phyloP scores from a whole-genome alignment of 306 rosid species.

The Rubus idaeus region DNA sequence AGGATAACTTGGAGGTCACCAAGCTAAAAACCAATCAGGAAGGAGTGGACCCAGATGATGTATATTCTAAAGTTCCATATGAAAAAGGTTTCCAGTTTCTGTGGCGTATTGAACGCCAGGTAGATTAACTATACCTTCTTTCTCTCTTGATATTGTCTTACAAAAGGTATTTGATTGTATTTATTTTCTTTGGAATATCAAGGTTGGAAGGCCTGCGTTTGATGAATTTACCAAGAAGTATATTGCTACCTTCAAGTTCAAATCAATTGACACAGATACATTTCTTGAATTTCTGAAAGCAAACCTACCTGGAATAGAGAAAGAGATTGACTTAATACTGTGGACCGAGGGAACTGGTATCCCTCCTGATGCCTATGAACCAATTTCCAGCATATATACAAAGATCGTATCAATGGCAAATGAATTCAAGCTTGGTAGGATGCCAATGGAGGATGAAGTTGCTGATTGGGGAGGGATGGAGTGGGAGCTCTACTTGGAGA shows the following conservation, averaged over 20 bases:
- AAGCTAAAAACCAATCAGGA: conserved; percentile 81
- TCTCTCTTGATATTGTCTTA: background rate
- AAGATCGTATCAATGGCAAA: conserved; percentile 64
- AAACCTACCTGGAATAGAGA: conserved; percentile 84
- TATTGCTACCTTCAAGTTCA: conserved; percentile 78
- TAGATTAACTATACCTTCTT: conserved; percentile 17
- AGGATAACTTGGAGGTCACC: conserved; percentile 85
- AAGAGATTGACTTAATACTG: conserved; percentile 57
- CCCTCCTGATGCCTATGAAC: conserved; percentile 90
- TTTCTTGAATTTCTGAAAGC: conserved; percentile 76
- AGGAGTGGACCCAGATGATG: conserved; percentile 89
- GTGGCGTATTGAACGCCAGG: conserved; percentile 93
- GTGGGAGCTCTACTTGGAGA: conserved; percentile 95
- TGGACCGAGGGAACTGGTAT: conserved; percentile 98
- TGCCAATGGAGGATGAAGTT: conserved; percentile 87
- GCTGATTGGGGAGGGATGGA: conserved; percentile 91
- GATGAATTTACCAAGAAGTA: conserved; percentile 86
- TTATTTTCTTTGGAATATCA: background rate
- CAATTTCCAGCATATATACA: conserved; percentile 64
- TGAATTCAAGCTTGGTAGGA: conserved; percentile 66
- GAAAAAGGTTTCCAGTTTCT: conserved; percentile 97
- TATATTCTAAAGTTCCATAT: conserved; percentile 78
- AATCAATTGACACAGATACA: conserved; percentile 82
- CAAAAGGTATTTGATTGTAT: background rate
- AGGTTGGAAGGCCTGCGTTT: conserved; percentile 83